These are phyloP conservation scores for Venturia effusa DNA, from an alignment of 2,329 filamentous ascomycete genomes.

Conservation along the genomic window DNA sequence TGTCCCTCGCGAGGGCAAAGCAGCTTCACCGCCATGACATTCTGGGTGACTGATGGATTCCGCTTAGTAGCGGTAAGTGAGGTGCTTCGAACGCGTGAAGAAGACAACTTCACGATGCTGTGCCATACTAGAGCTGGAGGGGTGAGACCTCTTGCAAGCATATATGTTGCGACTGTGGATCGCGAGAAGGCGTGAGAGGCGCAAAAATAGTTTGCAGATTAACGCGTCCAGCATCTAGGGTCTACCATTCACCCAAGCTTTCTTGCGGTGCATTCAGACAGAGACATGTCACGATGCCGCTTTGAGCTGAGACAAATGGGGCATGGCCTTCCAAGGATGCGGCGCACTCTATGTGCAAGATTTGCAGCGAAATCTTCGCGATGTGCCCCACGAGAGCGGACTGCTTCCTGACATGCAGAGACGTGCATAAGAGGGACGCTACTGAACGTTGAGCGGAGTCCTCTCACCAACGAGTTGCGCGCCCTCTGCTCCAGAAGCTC, in stretches of 20 bases:
- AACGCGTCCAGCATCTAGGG: background rate
- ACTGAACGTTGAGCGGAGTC: background rate
- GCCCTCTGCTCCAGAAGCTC: background rate
- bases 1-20: background rate
- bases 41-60: too few relatives aligned
- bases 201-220: constrained; percentile 3
- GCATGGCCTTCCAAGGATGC: background rate
- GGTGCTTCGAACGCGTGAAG: background rate
- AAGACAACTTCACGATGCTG: background rate
- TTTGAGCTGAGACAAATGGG: background rate
- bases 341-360: background rate
- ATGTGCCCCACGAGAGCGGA: constrained; percentile 4
- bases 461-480: background rate
- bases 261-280: background rate
- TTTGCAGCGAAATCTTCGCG: background rate
- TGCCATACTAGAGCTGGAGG: background rate
- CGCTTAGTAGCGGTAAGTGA: background rate
- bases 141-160: background rate
- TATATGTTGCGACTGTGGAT: background rate
- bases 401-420: background rate
- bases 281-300: background rate
- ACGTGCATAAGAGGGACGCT: background rate
- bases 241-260: background rate
- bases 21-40: background rate
- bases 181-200: background rate